Conservation (phyloP, 305 asterid genomes). For the Andrographis paniculata region DNA sequence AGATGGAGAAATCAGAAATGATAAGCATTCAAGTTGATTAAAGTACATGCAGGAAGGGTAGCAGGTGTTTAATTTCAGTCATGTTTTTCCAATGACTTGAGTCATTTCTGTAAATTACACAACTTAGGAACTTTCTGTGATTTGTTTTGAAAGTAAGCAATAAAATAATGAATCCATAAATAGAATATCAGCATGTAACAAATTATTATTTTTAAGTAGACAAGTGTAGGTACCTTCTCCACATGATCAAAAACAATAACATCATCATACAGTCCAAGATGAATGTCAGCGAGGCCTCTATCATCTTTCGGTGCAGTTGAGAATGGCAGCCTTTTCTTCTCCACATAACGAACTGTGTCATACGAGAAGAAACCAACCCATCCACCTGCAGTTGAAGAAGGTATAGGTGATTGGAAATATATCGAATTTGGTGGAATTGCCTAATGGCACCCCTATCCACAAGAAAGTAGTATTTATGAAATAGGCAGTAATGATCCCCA, state of each 20-base stretch:
- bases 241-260: constrained; percentile 87
- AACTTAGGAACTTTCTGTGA: background rate
- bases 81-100: background rate
- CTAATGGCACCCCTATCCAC: too few relatives aligned
- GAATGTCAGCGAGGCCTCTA: constrained; percentile 69
- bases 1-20: background rate
- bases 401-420: constrained; percentile 12
- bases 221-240: constrained; percentile 84
- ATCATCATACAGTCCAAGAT: constrained; percentile 80
- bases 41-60: background rate
- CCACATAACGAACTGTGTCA: constrained; percentile 73
- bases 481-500: too few relatives aligned
- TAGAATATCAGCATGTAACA: too few relatives aligned
- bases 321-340: constrained; percentile 63
- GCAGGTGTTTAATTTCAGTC: background rate
- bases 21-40: background rate
- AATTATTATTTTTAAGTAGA: too few relatives aligned
- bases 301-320: constrained; percentile 74
- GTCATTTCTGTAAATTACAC: constrained; percentile 4
- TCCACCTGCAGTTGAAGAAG: constrained; percentile 75
- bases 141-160: too few relatives aligned
- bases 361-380: constrained; percentile 95
- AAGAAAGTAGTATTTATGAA: too few relatives aligned
- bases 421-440: too few relatives aligned
- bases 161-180: too few relatives aligned